A percentile compares a stretch with the other conserved stretches of the same genome.
phyloP scores from a whole-genome alignment of 208 protist species.

The Acanthamoeba lenticulata region DNA sequence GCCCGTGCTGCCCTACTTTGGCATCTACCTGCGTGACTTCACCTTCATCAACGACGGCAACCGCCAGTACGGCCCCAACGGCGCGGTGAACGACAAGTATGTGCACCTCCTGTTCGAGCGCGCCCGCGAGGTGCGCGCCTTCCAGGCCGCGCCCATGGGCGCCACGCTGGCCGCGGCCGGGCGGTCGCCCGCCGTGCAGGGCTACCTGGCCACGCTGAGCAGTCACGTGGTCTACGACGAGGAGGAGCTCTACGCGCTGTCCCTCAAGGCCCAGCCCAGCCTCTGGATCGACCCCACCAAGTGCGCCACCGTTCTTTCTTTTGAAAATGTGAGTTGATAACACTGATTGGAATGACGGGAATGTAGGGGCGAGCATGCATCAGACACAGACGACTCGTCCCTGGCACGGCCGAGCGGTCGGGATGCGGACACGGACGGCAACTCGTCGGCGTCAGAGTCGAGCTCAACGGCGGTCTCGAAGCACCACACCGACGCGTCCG shows the following conservation, averaged over 20 bases:
- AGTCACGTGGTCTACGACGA: neutral
- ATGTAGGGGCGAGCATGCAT: too few species aligned
- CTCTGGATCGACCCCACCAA: neutral
- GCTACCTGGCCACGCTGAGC: neutral
- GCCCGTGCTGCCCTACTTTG: slow-evolving; percentile 56
- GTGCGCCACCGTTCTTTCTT: neutral
- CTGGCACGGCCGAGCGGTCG: too few species aligned
- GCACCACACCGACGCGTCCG: too few species aligned
- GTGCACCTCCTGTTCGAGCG: neutral
- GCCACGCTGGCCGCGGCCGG: neutral
- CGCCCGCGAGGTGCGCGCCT: neutral
- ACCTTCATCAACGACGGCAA: slow-evolving; percentile 65
- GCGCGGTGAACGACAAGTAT: neutral
- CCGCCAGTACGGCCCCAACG: neutral
- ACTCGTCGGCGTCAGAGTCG: too few species aligned
- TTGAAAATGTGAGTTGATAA: too few species aligned
- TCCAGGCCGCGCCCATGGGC: neutral
- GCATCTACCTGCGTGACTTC: slow-evolving; percentile 42
- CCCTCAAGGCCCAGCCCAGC: neutral
- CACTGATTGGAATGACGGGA: too few species aligned
- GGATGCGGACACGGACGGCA: too few species aligned
- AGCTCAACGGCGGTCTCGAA: too few species aligned
- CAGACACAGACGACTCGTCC: too few species aligned
- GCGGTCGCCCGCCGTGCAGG: neutral
- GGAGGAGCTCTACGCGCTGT: neutral